Base-by-base conservation (phyloP, 2,329 filamentous ascomycete species). In the Botrytis galanthina region DNA sequence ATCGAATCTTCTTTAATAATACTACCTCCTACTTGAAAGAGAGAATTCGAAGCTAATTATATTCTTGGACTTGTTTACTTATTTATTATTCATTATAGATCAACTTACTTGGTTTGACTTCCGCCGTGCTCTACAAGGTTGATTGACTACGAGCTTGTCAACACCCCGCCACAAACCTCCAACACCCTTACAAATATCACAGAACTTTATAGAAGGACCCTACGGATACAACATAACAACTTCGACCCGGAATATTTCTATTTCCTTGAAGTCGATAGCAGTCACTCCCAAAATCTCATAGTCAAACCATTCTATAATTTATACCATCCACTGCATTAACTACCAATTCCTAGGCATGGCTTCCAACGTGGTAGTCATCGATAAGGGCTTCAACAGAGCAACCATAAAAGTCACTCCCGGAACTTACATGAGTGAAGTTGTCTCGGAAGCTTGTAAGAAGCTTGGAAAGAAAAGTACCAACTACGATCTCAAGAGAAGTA, bases 371-470 rank as follows among this genome's bases (percentile, higher is more conserved):
- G 92, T 95, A 78, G 93, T 98, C 71, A 91, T 97, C 77, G 91
- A 95, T 81, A 90, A 92, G 57, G 90, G 93, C 78, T 88, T 95
- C 78, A 91, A 92, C 77, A 89, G 94, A 78, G 89, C 91, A 69
- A 92, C 89, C 60, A 87, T 99, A 82, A 97, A 97, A 83, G 95
- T 96, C 73, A 92, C 87, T 0, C 94, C 94, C 0, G 87, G 88
- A 73, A 97, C 91, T 76, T 92, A 93, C 78, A 85, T 99, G 78
- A 92, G 92, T 73, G 95, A 98, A 80, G 88, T 99, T 2, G 86
- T 97, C 29, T 89, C 93, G 75, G 92, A 98, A 82, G 95, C 95
- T 63, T 98, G 95, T 82, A 86, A 86, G 78, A 97, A 95, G 84
- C 88, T 97, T 78, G 76, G 76, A 3, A 57, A 79, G 9, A 79